phyloP scores from a whole-genome alignment of 108 stramenopile species.

The Fragilaria radians region DNA sequence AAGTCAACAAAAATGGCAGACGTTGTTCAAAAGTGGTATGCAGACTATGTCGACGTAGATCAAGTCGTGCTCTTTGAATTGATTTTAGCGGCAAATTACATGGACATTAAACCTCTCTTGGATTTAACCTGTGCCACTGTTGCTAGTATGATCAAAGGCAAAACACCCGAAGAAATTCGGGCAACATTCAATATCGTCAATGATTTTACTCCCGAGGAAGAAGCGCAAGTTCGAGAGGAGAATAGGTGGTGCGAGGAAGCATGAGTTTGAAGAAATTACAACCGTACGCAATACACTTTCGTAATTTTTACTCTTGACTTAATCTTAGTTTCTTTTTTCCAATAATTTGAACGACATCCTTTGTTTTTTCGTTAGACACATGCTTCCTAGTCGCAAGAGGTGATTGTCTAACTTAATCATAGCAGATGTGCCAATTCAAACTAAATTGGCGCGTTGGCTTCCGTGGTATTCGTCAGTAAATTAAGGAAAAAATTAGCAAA shows the following conservation, averaged over 20 bases:
- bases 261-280: no score
- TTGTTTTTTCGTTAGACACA: no score
- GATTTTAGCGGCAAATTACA: slow-evolving; percentile 78
- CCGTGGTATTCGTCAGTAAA: no score
- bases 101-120: slow-evolving; percentile 79
- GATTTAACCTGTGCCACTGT: slow-evolving; percentile 76
- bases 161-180: slow-evolving; percentile 92
- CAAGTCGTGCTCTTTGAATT: slow-evolving; percentile 68
- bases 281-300: no score
- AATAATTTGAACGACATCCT: no score
- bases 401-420: no score
- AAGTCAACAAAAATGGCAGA: slow-evolving; percentile 87
- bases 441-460: no score
- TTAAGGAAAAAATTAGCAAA: no score
- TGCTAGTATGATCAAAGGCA: slow-evolving; percentile 73
- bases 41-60: slow-evolving; percentile 83
- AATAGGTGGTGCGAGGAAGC: slow-evolving; percentile 82
- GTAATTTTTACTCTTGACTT: no score
- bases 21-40: slow-evolving; percentile 97
- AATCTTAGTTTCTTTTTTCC: no score
- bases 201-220: slow-evolving; percentile 94
- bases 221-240: slow-evolving; percentile 86
- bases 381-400: no score
- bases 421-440: no score
- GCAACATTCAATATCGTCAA: slow-evolving; percentile 95